Conservation (phyloP, 768 basidiomycete genomes). For the Tylopilus sp. region DNA sequence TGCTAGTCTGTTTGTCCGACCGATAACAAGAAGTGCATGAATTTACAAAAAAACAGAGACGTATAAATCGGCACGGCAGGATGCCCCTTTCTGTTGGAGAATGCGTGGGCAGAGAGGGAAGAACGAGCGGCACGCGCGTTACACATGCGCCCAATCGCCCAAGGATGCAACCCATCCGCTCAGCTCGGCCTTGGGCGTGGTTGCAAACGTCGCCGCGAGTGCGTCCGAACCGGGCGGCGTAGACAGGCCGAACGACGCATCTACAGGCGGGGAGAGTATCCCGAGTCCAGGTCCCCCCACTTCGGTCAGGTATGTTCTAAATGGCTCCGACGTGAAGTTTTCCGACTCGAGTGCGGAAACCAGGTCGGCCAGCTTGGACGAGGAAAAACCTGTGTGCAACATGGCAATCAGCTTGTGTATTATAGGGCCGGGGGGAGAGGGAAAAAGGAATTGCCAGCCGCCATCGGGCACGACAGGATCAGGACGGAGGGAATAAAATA, state of each 20-base stretch:
- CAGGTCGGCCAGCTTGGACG: constrained; percentile 54
- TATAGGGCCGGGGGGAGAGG: neutral
- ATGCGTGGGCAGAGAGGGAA: neutral
- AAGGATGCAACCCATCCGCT: constrained; percentile 33
- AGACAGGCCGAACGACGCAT: constrained; percentile 6
- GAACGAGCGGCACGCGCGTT: neutral
- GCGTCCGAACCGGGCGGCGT: constrained; percentile 27
- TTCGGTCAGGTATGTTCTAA: constrained; percentile 72
- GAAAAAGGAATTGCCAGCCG: neutral
- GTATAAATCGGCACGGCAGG: constrained; percentile 1
- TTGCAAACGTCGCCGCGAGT: constrained; percentile 25
- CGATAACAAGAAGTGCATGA: too few species aligned
- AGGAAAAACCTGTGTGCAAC: constrained; percentile 59
- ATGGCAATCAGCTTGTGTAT: neutral
- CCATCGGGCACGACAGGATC: neutral
- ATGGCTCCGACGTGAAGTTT: constrained; percentile 31
- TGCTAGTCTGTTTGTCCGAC: too few species aligned
- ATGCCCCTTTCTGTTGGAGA: neutral
- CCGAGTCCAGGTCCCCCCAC: constrained; percentile 94
- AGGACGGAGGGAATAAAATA: neutral
- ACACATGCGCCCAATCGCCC: constrained; percentile 42
- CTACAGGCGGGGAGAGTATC: constrained; percentile 59
- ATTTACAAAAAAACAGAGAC: too few species aligned
- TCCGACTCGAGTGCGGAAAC: constrained; percentile 46
- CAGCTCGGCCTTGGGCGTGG: constrained; percentile 28